Percentiles rank a stretch among this genome's conserved stretches.
phyloP scores from a whole-genome alignment of 2,329 filamentous ascomycete genomes.

The Tolypocladium sp. region DNA sequence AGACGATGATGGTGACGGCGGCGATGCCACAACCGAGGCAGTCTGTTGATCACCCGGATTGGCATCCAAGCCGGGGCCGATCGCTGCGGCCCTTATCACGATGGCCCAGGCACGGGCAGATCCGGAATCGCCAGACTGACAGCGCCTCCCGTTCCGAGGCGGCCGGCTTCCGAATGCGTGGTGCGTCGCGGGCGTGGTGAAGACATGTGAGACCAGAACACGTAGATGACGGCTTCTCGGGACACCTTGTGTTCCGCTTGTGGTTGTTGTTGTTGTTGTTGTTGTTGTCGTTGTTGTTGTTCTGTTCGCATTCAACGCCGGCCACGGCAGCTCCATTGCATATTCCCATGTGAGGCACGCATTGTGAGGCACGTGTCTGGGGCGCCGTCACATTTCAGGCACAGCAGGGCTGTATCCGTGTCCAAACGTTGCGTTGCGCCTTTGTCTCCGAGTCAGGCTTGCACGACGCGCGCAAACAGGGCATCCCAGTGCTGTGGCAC shows the following conservation, averaged over 20 bases:
- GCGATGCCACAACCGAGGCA: background rate
- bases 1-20: background rate
- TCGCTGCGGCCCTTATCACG: background rate
- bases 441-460: background rate
- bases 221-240: background rate
- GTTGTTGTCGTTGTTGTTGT: no score
- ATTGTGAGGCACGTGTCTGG: background rate
- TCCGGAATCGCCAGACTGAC: background rate
- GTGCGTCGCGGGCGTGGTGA: background rate
- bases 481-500: background rate
- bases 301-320: background rate
- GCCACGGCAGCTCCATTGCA: background rate
- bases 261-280: no score
- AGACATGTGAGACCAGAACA: background rate
- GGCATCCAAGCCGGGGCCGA: background rate
- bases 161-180: background rate
- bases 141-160: background rate
- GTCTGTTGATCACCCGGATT: background rate
- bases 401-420: no score
- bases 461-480: background rate
- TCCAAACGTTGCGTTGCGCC: no score
- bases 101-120: background rate
- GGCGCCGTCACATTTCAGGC: background rate
- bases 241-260: background rate
- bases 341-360: background rate